Evolutionary conservation across 1,139 yeast species (phyloP).

Genomic region (Kodamaea derodonti): DNA sequence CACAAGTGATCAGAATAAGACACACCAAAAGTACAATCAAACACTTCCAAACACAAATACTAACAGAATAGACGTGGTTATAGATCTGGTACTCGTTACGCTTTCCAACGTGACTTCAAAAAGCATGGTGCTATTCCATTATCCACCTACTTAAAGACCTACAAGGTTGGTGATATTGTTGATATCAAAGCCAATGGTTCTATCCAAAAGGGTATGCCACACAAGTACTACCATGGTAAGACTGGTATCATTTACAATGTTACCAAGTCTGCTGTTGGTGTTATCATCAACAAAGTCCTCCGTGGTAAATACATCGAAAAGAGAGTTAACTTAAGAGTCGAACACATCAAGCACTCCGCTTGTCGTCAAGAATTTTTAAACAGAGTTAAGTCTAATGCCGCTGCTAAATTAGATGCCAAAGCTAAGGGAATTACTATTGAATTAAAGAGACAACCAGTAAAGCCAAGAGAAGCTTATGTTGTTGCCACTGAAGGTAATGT

Average conservation of each 20-base stretch:
- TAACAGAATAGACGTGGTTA: conserved; percentile 81
- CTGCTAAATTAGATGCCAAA: conserved; percentile 91
- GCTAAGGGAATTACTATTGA: conserved; percentile 85
- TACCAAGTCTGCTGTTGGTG: conserved; percentile 98
- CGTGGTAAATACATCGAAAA: conserved; percentile 99
- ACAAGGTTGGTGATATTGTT: conserved; percentile 99
- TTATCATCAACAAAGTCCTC: conserved; percentile 95
- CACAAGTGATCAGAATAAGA: no score
- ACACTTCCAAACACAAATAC: conserved; percentile 12
- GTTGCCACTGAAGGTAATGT: conserved; percentile 74
- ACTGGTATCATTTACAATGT: conserved; percentile 99
- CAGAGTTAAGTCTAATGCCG: conserved; percentile 97
- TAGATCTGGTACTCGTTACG: conserved; percentile 99
- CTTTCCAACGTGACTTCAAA: conserved; percentile 99
- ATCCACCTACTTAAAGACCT: conserved; percentile 95
- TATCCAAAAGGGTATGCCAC: conserved; percentile 99
- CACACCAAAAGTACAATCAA: no score
- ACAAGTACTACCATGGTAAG: conserved; percentile 99
- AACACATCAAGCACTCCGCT: conserved; percentile 99
- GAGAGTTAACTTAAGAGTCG: conserved; percentile 97
- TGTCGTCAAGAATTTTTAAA: conserved; percentile 98
- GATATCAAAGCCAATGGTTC: conserved; percentile 99
- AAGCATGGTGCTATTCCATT: conserved; percentile 94
- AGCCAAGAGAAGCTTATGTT: conserved; percentile 90
- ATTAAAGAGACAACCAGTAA: conserved; percentile 97